phyloP scores from a whole-genome alignment of 805 yeast genomes.

The Jamesozyma spencerorum region DNA sequence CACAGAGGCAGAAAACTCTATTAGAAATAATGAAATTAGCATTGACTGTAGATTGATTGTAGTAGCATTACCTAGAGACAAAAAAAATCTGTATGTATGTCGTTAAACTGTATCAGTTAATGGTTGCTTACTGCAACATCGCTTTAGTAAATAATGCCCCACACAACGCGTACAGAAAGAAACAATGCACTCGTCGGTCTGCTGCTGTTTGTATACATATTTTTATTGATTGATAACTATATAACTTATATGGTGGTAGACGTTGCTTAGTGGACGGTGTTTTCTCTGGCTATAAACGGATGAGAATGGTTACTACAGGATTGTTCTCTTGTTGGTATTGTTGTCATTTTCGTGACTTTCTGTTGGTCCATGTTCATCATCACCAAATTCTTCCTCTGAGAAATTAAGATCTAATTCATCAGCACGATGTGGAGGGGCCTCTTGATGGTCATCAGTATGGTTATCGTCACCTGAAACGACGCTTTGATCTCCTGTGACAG shows the following conservation, averaged over 20 bases:
- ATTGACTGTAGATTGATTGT: too few species aligned
- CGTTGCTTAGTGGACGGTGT: too few species aligned
- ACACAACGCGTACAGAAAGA: too few species aligned
- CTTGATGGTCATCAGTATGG: constrained; percentile 7
- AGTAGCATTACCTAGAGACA: too few species aligned
- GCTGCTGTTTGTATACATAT: background rate
- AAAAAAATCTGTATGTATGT: too few species aligned
- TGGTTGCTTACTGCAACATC: too few species aligned
- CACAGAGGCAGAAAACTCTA: too few species aligned
- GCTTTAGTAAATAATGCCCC: too few species aligned
- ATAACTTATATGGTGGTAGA: background rate
- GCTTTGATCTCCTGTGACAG: constrained; percentile 16
- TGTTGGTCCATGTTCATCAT: background rate
- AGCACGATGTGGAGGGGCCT: constrained; percentile 1
- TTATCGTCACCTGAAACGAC: constrained; percentile 21
- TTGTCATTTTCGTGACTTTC: background rate
- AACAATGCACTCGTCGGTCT: background rate
- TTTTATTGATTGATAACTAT: background rate
- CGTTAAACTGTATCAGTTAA: too few species aligned
- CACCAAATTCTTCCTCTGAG: constrained; percentile 22
- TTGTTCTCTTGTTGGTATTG: constrained; percentile 4
- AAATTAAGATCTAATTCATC: constrained; percentile 24
- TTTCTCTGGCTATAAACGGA: too few species aligned
- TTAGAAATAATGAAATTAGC: too few species aligned
- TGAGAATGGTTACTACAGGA: too few species aligned